Percentiles rank a stretch among this genome's conserved stretches.
phyloP scores from a whole-genome alignment of 495 filamentous ascomycete species.

The Cladorrhinum samala region DNA sequence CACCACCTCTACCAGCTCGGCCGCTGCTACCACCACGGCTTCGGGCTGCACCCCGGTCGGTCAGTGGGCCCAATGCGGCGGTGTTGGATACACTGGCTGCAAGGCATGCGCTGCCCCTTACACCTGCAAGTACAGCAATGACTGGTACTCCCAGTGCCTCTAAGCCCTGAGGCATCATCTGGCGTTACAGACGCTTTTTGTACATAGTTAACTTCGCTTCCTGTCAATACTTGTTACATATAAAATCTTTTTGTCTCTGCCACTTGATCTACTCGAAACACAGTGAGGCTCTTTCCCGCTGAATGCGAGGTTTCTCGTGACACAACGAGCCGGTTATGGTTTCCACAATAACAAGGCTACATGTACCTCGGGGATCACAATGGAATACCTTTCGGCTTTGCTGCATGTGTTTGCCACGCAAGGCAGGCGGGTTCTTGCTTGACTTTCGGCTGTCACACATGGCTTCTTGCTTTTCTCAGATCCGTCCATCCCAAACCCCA shows the following conservation, averaged over 20 bases:
- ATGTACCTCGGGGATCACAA: no score
- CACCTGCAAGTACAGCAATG: slow-evolving; percentile 33
- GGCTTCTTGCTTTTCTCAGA: no score
- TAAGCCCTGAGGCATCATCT: slow-evolving; percentile 8
- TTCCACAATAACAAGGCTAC: no score
- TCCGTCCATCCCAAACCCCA: no score
- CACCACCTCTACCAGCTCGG: slow-evolving; percentile 18
- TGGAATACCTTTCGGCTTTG: no score
- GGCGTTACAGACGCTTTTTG: background rate
- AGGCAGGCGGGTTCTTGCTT: no score
- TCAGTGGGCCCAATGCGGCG: slow-evolving; percentile 41
- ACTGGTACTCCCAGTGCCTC: slow-evolving; percentile 36
- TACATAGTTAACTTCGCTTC: slow-evolving; percentile 6
- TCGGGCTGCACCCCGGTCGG: slow-evolving; percentile 20
- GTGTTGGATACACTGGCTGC: slow-evolving; percentile 33
- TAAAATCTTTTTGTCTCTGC: background rate
- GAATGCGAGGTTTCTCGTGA: no score
- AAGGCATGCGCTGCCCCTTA: slow-evolving; percentile 35
- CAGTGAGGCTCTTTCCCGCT: no score
- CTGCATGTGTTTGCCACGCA: no score
- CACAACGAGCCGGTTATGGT: no score
- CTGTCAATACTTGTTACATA: slow-evolving; percentile 9
- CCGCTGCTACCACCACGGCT: slow-evolving; percentile 11
- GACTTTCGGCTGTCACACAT: no score
- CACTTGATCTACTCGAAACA: no score